Base-by-base conservation (phyloP, 192 early-diverging fungal genomes). In the Spizellomyces punctatus region DNA sequence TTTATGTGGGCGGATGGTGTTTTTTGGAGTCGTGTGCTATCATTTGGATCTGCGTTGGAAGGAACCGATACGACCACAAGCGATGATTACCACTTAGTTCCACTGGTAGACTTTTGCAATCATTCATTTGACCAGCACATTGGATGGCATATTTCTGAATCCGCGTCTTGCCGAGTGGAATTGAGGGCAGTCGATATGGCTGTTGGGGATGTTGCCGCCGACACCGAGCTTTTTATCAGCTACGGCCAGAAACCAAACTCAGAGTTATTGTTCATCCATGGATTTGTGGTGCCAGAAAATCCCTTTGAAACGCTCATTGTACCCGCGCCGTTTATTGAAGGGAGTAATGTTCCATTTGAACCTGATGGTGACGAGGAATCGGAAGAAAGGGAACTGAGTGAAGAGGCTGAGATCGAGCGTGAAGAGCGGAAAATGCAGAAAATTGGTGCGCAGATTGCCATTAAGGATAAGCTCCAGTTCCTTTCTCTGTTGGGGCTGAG, bases 31-130 rank as follows among this genome's bases (percentile, higher is more conserved):
- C 78, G 91, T 22, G 86, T 90, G 3, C 76, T 92, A 5, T 82
- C 81, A 4, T 80, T 91, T 50, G 76, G 82, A 44, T 52, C 72
- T 14, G 72, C 73, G 6, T 56, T 72, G 4, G 36, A 14, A 58
- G 36, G n/a, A 0, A 8, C 27, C 5, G 49, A 46, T 9, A 42
- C 6, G 36, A 10, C 54, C 10, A 16, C 17, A 19, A 21, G 41
- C 5, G 76, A 73, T 58, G 87, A 90, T 62, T 76, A 80, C 49
- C 84, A 84, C 50, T 63, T 92, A 74, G 82, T 91, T 8, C 91
- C 91, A 9, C 82, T 86, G 14, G 76, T 92, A 49, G 91, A 92
- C 76, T 88, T 92, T 76, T 88, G 88, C 36, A 92, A 92, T 66
- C 91, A 92, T 73, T 80, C 86, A 0, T 22, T 70, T 5, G 54